Base-by-base conservation (phyloP, 495 filamentous ascomycete genomes). In the Immersiella caudata region DNA sequence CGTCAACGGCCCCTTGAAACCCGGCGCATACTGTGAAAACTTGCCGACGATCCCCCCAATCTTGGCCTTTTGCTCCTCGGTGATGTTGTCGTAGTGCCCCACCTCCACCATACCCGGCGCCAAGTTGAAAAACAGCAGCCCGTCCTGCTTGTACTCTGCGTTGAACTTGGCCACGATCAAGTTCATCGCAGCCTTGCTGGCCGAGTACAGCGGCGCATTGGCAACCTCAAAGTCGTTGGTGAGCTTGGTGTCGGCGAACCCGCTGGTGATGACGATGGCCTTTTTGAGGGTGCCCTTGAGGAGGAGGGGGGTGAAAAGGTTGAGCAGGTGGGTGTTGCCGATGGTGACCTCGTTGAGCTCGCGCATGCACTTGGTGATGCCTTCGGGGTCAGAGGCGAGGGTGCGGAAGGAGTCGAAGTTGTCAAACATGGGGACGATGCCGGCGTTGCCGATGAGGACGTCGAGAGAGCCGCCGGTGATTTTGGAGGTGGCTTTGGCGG, bases 221-320 rank as follows among this genome's bases (percentile, higher is more conserved):
- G 67, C 65, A n/a, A 81, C 12, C 7, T 77, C 76, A 20, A 24
- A 70, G 6, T 78, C 59, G 22, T 60, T 64, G 56, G 35, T 60
- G 2, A 78, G 22, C 16, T 75, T 76, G 12, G 78, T 26, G 67
- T 85, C 85, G 0, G 79, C 83, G 24, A 76, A 25, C 51, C 85
- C 86, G 25, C 63, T 80, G 14, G 84, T 80, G 24, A 88, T 80
- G 35, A 79, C 66, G 60, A 88, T 78, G 62, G 87, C 81, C 70
- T 88, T 89, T 71, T 87, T 88, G 51, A 62, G 69, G 14, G 74
- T 68, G 57, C 85, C 82, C 27, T 83, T 77, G 14, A 76, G 70
- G 55, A 88, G 71, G 1, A 86, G 80, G 7, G 86, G 85, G 14
- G 85, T 26, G 71, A 86, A 87, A 27, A 80, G 64, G 69, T 84